phyloP scores from a whole-genome alignment of 768 basidiomycete species.

The Candolleomyces eurysporus region DNA sequence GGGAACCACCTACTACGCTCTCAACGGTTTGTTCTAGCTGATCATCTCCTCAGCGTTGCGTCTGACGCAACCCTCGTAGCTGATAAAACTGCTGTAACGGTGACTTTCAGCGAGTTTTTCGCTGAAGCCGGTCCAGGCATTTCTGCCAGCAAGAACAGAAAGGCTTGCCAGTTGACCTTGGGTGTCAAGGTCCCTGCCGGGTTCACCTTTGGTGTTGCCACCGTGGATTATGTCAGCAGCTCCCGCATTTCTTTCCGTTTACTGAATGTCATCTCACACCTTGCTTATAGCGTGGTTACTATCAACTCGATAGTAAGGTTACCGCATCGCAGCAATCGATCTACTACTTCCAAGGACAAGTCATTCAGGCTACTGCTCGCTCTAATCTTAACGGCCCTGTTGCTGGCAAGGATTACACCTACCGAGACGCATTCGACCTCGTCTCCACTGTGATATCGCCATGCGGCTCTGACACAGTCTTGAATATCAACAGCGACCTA shows the following conservation, averaged over 20 bases:
- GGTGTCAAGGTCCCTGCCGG: slow-evolving; percentile 22
- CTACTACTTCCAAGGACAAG: background rate
- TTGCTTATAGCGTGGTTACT: slow-evolving; percentile 13
- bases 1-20: slow-evolving; percentile 14
- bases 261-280: background rate
- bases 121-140: slow-evolving; percentile 16
- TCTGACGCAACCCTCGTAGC: background rate
- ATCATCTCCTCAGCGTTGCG: background rate
- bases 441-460: background rate
- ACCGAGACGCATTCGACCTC: slow-evolving; percentile 5
- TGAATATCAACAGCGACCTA: slow-evolving; percentile 1
- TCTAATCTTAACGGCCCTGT: slow-evolving; percentile 1
- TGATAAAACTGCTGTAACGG: background rate
- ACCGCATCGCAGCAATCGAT: background rate
- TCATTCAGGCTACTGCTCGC: slow-evolving; percentile 2
- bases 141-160: slow-evolving; percentile 18
- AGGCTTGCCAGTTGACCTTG: slow-evolving; percentile 22
- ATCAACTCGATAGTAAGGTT: slow-evolving; percentile 17
- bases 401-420: slow-evolving; percentile 1
- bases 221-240: slow-evolving; percentile 17
- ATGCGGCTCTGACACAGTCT: slow-evolving; percentile 1
- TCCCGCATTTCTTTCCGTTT: background rate
- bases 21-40: slow-evolving; percentile 7
- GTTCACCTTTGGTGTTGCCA: slow-evolving; percentile 20
- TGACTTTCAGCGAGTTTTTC: slow-evolving; percentile 3